A percentile compares a stretch with the other conserved stretches of the same genome.
Conservation (phyloP, 768 basidiomycete genomes). For the Suillus lakei region DNA sequence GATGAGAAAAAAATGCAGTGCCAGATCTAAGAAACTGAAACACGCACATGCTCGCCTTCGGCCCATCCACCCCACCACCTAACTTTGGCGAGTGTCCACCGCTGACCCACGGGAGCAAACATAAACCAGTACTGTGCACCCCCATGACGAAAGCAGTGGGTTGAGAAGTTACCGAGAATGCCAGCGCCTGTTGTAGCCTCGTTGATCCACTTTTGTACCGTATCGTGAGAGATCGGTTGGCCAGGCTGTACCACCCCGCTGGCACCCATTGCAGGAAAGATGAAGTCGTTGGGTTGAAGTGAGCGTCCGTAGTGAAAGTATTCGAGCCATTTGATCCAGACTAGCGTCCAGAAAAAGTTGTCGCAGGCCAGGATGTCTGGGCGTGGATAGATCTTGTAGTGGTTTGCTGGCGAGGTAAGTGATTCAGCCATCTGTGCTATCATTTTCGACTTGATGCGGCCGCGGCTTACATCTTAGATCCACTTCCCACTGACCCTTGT, state of each 20-base stretch:
- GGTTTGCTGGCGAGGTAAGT: slow-evolving; percentile 7
- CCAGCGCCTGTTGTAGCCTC: slow-evolving; percentile 14
- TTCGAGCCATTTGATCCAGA: slow-evolving; percentile 13
- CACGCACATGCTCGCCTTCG: slow-evolving; percentile 37
- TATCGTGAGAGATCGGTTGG: slow-evolving; percentile 27
- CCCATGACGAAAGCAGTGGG: slow-evolving; percentile 32
- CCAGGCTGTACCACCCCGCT: slow-evolving; percentile 28
- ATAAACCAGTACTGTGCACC: slow-evolving; percentile 35
- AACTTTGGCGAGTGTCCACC: slow-evolving; percentile 40
- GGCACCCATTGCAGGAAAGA: slow-evolving; percentile 29
- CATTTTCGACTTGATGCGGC: neutral
- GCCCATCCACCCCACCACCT: slow-evolving; percentile 50
- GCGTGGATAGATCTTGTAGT: slow-evolving; percentile 1
- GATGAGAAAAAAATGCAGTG: neutral
- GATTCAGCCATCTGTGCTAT: neutral
- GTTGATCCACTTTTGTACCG: slow-evolving; percentile 24
- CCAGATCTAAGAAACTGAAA: neutral
- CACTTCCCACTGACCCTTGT: slow-evolving; percentile 28
- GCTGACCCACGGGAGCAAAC: slow-evolving; percentile 25
- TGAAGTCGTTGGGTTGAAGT: slow-evolving; percentile 19
- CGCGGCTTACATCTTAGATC: slow-evolving; percentile 16
- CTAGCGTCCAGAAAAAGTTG: neutral
- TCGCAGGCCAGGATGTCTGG: neutral
- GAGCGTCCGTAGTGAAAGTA: neutral
- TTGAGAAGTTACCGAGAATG: slow-evolving; percentile 23